phyloP scores from a whole-genome alignment of 2,329 filamentous ascomycete species.

The Bertia moriformis region DNA sequence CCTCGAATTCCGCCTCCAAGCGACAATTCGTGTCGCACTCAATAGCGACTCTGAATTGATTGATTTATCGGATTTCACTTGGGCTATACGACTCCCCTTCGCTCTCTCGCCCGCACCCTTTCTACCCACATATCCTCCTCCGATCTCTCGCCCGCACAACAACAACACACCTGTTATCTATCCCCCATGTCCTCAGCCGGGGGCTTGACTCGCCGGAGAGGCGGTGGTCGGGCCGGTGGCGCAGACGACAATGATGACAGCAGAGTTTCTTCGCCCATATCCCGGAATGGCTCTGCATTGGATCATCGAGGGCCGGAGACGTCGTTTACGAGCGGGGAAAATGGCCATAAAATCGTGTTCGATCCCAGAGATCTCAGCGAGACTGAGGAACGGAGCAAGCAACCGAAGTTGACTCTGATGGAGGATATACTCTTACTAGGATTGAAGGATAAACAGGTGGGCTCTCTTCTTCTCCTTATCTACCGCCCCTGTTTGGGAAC shows the following conservation, averaged over 20 bases:
- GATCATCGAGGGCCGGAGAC: conserved; percentile 47
- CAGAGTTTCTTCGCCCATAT: background rate
- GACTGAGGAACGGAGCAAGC: conserved; percentile 88
- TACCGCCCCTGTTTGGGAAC: too few relatives aligned
- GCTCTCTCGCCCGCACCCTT: background rate
- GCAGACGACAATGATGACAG: conserved; percentile 1
- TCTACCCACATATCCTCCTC: too few relatives aligned
- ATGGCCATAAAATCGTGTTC: conserved; percentile 96
- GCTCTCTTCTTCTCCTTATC: conserved; percentile 10
- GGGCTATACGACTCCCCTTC: background rate
- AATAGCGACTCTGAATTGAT: background rate
- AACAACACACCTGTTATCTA: too few relatives aligned
- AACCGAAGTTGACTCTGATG: conserved; percentile 97
- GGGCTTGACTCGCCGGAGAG: conserved; percentile 1
- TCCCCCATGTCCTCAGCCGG: background rate
- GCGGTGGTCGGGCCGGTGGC: background rate
- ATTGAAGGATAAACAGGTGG: conserved; percentile 95
- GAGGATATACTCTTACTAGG: conserved; percentile 92
- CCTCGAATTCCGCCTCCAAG: background rate
- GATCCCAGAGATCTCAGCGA: conserved; percentile 96
- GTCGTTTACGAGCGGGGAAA: conserved; percentile 80
- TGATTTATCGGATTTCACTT: too few relatives aligned
- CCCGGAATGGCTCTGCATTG: background rate
- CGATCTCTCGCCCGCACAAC: too few relatives aligned
- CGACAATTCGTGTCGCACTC: background rate